Evolutionary conservation across 257 asterid genomes (phyloP), one percentile per base, ranked within the genome.

Genomic region (Osmanthus fragrans): DNA sequence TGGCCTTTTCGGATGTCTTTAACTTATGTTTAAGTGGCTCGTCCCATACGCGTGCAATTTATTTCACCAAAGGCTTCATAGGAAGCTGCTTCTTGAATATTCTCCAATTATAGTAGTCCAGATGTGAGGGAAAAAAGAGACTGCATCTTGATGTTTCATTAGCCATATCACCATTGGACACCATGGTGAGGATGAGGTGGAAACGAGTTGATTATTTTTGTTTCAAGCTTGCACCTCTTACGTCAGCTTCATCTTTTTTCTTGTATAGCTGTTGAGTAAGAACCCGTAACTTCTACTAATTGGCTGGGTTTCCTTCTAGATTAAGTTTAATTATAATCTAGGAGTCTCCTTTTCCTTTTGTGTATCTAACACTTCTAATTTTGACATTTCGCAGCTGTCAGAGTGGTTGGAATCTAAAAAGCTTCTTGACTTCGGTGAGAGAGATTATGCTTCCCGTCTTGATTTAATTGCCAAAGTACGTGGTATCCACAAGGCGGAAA

Each of bases 391-490:
- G 78, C 93, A 95, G 99, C 82, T 93, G 37, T 89, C 92, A 3
- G 94, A 93, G 71, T 93, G 98, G 97, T 68, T 90, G 84, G 91
- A 89, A 64, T 86, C 89, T 33, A 80, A 70, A 45, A 81, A 83
- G 73, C 83, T 76, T 36, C 34, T 82, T 47, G 92, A 88, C 49
- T 85, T 87, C 29, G 15, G 47, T 1, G 91, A 89, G 80, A 80
- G 78, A 65, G 84, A 82, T 70, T 85, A 89, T 80, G 96, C 92
- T 75, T 85, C 93, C 45, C 97, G 83, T 76, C 82, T 88, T 73
- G 98, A 91, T 85, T 79, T 93, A 83, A 83, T 93, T 56, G 90
- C 92, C 73, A 95, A 93, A 86, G 87, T 89, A 16, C 87, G 83
- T 23, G 96, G 99, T 58, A 51, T 89, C 79, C 39, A 66, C 40